phyloP scores from a whole-genome alignment of 768 basidiomycete genomes.

The Clitopilus hobsonii region DNA sequence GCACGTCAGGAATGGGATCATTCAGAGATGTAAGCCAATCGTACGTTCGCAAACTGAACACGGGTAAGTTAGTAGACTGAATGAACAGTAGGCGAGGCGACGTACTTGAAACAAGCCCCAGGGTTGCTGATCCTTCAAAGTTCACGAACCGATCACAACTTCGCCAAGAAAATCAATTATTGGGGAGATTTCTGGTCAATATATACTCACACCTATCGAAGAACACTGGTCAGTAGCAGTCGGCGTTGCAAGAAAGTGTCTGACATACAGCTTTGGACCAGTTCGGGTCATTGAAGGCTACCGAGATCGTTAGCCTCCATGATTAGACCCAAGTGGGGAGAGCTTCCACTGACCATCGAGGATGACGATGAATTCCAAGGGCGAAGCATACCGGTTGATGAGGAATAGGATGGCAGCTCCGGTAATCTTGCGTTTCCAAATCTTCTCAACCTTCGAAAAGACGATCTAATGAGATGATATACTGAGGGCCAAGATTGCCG shows the following conservation, averaged over 20 bases:
- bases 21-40: not conserved
- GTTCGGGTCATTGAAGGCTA: slow-evolving; percentile 19
- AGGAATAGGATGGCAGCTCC: slow-evolving; percentile 21
- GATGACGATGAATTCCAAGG: slow-evolving; percentile 21
- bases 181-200: no score
- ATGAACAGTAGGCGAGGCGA: no score
- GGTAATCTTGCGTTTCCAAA: slow-evolving; percentile 22
- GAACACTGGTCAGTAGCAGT: no score
- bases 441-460: slow-evolving; percentile 18
- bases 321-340: not conserved
- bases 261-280: slow-evolving; percentile 15
- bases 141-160: no score
- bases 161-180: no score
- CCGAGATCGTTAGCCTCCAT: not conserved
- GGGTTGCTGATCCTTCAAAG: no score
- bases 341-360: slow-evolving; percentile 13
- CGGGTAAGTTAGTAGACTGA: not conserved
- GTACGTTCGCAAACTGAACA: slow-evolving; percentile 18
- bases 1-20: not conserved
- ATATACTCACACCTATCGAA: no score
- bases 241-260: no score
- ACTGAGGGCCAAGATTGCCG: not conserved
- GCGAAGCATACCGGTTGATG: slow-evolving; percentile 23
- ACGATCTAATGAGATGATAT: not conserved
- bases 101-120: no score